Conservation (phyloP, 345 rosid genomes). For the Populus euphratica region DNA sequence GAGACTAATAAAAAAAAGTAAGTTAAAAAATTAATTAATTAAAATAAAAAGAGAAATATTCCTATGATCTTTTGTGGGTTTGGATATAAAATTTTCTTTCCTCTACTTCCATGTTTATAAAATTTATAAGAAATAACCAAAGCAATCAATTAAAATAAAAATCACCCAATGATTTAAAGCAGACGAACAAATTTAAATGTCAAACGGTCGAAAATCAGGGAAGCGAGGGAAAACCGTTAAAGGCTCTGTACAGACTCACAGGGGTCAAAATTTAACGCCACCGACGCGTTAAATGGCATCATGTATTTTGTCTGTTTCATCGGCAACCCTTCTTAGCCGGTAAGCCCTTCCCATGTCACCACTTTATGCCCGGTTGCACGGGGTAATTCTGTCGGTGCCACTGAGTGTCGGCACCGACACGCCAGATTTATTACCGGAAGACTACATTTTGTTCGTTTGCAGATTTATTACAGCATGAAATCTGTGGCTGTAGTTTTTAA, state of each 20-base stretch:
- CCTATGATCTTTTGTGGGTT: too few relatives aligned
- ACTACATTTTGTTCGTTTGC: not conserved
- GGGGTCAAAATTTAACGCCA: slow-evolving; percentile 33
- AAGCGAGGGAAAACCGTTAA: slow-evolving; percentile 25
- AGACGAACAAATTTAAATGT: not conserved
- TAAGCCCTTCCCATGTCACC: slow-evolving; percentile 2
- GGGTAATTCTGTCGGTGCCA: slow-evolving; percentile 39
- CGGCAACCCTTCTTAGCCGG: slow-evolving; percentile 20
- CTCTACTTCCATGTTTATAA: too few relatives aligned
- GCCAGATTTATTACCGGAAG: slow-evolving; percentile 34
- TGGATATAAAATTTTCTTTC: too few relatives aligned
- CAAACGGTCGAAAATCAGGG: slow-evolving; percentile 21
- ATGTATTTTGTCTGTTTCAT: slow-evolving; percentile 8
- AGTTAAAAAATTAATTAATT: too few relatives aligned
- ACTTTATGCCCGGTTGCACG: slow-evolving; percentile 13
- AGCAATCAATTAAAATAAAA: not conserved
- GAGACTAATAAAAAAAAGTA: too few relatives aligned
- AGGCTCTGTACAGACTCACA: not conserved
- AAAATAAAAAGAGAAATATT: too few relatives aligned
- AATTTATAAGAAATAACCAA: not conserved
- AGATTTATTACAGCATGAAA: too few relatives aligned
- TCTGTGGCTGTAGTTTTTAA: too few relatives aligned
- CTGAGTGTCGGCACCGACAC: slow-evolving; percentile 53
- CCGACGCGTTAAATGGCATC: slow-evolving; percentile 32
- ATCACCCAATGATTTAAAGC: not conserved